Conservation (phyloP, 345 rosid species). For the Camelina neglecta region DNA sequence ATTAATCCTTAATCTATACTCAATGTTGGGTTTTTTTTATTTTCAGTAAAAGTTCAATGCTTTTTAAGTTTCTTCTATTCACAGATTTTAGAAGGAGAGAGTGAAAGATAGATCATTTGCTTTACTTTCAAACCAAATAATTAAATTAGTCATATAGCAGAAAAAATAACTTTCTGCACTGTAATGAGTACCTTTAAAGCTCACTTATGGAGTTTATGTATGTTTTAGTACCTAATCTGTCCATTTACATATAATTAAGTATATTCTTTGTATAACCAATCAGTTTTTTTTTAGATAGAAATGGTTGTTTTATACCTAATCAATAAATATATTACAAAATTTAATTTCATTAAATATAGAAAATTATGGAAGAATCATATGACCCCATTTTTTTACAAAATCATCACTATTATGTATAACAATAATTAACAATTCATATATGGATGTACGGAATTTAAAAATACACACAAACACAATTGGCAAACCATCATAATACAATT, state of each 20-base stretch:
- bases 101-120: constrained; percentile 27
- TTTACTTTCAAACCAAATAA: constrained; percentile 36
- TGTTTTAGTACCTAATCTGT: constrained; percentile 9
- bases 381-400: constrained; percentile 3
- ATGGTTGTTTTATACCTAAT: not conserved
- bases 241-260: not conserved
- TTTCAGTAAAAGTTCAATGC: constrained; percentile 13
- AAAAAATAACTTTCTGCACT: constrained; percentile 28
- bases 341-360: not conserved
- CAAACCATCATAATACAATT: not conserved
- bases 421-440: not conserved
- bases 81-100: constrained; percentile 7
- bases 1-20: constrained; percentile 27
- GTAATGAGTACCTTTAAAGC: constrained; percentile 44
- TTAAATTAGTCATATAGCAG: not conserved
- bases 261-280: constrained; percentile 9
- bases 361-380: constrained; percentile 11
- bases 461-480: not conserved
- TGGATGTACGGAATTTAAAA: not conserved
- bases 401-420: not conserved
- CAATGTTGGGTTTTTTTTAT: not conserved
- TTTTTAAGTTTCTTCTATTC: not conserved
- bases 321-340: not conserved
- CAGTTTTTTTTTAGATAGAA: not conserved
- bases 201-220: constrained; percentile 28